These are phyloP conservation scores for Ganoderma meredithae DNA, from an alignment of 1,284 basidiomycete genomes.

Conservation along the genomic window DNA sequence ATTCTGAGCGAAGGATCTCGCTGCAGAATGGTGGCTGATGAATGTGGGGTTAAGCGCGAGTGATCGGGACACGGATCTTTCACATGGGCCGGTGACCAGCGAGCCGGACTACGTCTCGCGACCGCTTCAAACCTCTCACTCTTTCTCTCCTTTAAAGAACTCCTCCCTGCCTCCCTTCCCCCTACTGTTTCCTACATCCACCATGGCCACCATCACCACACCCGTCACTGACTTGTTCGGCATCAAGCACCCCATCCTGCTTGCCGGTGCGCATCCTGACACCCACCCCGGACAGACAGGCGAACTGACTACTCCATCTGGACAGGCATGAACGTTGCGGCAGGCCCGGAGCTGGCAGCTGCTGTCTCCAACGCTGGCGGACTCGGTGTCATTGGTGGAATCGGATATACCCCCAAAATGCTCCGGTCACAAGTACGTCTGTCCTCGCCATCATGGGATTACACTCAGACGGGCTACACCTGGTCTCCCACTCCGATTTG, in stretches of 20 bases:
- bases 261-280: constrained; percentile 66
- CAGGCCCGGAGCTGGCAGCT: constrained; percentile 87
- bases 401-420: constrained; percentile 82
- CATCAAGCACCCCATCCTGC: constrained; percentile 87
- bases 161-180: constrained; percentile 7
- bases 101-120: neutral
- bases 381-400: constrained; percentile 87
- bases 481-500: neutral
- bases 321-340: constrained; percentile 85
- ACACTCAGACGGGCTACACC: constrained; percentile 1
- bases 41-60: neutral
- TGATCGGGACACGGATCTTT: neutral
- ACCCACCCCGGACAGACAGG: neutral
- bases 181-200: neutral
- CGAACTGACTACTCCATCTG: neutral
- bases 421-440: constrained; percentile 67
- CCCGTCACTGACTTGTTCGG: constrained; percentile 86
- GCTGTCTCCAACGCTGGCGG: constrained; percentile 90
- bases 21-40: too few relatives aligned
- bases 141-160: constrained; percentile 6
- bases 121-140: neutral
- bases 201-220: constrained; percentile 70
- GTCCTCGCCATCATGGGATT: neutral
- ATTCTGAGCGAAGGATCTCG: too few relatives aligned
- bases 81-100: neutral